Percentiles rank a stretch among this genome's conserved stretches.
Evolutionary conservation across 1,284 basidiomycete species (phyloP).

Genomic region (Cryptococcus maquisensis): DNA sequence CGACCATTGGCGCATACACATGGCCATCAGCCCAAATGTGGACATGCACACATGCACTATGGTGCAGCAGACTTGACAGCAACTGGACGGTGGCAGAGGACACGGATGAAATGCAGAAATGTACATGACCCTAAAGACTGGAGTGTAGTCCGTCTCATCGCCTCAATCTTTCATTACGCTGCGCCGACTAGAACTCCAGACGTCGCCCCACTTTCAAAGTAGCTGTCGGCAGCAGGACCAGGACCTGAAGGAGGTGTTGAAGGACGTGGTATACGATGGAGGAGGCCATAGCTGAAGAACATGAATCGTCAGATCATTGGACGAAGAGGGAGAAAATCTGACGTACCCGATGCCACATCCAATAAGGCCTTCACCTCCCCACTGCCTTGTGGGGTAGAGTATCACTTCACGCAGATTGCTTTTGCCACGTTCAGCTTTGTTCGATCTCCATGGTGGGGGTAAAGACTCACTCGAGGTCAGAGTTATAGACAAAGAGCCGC

Average conservation of each 20-base stretch:
- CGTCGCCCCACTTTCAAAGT: no score
- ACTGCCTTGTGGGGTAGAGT: conserved; percentile 86
- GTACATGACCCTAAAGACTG: no score
- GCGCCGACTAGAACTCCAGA: no score
- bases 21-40: no score
- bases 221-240: no score
- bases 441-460: conserved; percentile 30
- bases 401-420: conserved; percentile 88
- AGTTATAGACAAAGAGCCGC: conserved; percentile 91
- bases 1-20: no score
- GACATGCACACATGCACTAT: no score
- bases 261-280: conserved; percentile 77
- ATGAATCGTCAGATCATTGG: background rate
- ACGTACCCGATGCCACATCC: conserved; percentile 86
- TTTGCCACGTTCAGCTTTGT: background rate
- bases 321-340: background rate
- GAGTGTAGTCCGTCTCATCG: no score
- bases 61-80: no score
- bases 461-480: conserved; percentile 88
- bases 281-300: conserved; percentile 58
- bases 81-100: no score
- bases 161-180: no score
- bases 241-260: conserved; percentile 21
- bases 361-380: conserved; percentile 89
- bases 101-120: no score